phyloP scores from a whole-genome alignment of 2,329 filamentous ascomycete genomes.

The Ophiostoma populinum region DNA sequence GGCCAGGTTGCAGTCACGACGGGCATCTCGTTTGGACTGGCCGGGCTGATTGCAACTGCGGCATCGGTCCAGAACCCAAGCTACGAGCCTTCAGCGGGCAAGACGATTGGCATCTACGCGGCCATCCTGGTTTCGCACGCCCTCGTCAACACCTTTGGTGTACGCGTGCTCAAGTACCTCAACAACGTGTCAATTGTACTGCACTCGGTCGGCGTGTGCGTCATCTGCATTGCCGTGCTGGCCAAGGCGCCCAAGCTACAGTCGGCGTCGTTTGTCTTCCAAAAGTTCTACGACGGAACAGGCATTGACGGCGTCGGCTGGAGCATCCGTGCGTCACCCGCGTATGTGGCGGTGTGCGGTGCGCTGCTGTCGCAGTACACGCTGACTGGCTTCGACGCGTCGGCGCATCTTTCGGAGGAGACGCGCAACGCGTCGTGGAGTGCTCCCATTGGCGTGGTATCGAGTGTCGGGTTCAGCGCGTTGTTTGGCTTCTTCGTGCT shows the following conservation, averaged over 20 bases:
- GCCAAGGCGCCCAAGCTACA: slow-evolving; percentile 40
- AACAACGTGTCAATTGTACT: slow-evolving; percentile 39
- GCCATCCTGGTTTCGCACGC: slow-evolving; percentile 36
- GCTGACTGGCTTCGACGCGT: slow-evolving; percentile 31
- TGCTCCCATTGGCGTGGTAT: slow-evolving; percentile 39
- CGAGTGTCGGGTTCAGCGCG: slow-evolving; percentile 35
- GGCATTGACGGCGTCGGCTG: slow-evolving; percentile 30
- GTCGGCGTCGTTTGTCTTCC: slow-evolving; percentile 36
- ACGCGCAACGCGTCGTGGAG: slow-evolving; percentile 37
- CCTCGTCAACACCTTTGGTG: slow-evolving; percentile 39
- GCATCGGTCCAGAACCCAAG: slow-evolving; percentile 20
- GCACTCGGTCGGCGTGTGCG: slow-evolving; percentile 33
- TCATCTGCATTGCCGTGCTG: slow-evolving; percentile 36
- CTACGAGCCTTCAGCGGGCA: slow-evolving; percentile 24
- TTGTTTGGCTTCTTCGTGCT: slow-evolving; percentile 44
- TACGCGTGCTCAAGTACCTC: slow-evolving; percentile 34
- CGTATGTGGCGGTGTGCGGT: slow-evolving; percentile 36
- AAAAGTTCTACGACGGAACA: slow-evolving; percentile 35
- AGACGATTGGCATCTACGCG: slow-evolving; percentile 41
- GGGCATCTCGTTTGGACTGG: slow-evolving; percentile 24
- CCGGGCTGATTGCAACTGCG: slow-evolving; percentile 21
- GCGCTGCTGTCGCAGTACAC: slow-evolving; percentile 35
- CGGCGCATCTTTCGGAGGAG: slow-evolving; percentile 39
- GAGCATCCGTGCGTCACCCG: slow-evolving; percentile 32
- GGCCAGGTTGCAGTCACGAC: slow-evolving; percentile 26